phyloP scores from a whole-genome alignment of 345 rosid species.

The Euphorbia pulcherrima region DNA sequence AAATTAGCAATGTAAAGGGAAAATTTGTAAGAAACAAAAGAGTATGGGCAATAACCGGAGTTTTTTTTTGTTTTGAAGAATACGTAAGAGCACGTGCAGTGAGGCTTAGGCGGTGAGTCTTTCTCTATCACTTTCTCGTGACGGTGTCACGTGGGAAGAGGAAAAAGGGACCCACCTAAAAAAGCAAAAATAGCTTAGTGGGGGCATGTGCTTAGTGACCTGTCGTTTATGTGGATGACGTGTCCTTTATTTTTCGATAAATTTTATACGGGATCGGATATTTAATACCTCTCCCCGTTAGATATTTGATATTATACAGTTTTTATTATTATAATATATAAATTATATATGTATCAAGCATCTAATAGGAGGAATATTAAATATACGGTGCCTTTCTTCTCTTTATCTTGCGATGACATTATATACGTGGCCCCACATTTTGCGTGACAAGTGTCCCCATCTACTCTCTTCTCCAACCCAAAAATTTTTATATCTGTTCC shows the following conservation, averaged over 20 bases:
- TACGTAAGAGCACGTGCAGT: constrained; percentile 39
- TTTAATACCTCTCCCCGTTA: too few species aligned
- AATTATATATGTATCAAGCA: too few species aligned
- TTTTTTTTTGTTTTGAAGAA: neutral
- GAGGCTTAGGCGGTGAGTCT: constrained; percentile 21
- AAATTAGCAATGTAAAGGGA: neutral
- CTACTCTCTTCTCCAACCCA: neutral
- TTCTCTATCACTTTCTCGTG: constrained; percentile 31
- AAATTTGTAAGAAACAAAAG: neutral
- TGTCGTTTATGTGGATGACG: constrained; percentile 25
- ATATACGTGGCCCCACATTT: constrained; percentile 16
- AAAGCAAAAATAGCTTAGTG: constrained; percentile 17
- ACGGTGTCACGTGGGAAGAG: constrained; percentile 40
- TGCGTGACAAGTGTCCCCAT: constrained; percentile 20
- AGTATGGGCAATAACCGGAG: neutral
- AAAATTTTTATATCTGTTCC: too few species aligned
- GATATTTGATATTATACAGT: too few species aligned
- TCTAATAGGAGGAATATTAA: too few species aligned
- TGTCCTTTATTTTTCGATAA: constrained; percentile 3
- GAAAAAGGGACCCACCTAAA: constrained; percentile 17
- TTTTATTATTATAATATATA: too few species aligned
- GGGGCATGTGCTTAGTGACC: constrained; percentile 44
- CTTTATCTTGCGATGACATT: neutral
- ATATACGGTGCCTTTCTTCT: constrained; percentile 24
- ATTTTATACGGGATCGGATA: too few species aligned